Evolutionary conservation across 306 rosid genomes (phyloP).

Genomic region (Sicyos edulis): DNA sequence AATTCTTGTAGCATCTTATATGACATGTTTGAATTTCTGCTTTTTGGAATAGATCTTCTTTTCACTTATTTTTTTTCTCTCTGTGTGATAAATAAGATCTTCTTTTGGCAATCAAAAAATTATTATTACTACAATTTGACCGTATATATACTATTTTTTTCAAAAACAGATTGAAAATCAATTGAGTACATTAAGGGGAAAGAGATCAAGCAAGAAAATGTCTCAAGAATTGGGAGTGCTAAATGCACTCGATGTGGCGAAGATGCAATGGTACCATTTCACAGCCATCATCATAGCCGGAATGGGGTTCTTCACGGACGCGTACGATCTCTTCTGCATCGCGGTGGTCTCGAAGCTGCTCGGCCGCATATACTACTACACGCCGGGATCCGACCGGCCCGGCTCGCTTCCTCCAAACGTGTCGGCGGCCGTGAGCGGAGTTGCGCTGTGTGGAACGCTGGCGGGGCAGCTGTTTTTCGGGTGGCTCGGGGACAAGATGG

Average conservation of each 20-base stretch:
- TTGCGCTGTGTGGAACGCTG: constrained; percentile 67
- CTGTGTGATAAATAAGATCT: too few relatives aligned
- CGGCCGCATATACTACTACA: constrained; percentile 23
- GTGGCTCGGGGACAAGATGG: constrained; percentile 89
- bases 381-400: constrained; percentile 27
- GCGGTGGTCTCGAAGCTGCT: constrained; percentile 18
- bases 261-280: constrained; percentile 27
- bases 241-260: constrained; percentile 17
- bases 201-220: neutral
- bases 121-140: too few relatives aligned
- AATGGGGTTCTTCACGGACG: constrained; percentile 31
- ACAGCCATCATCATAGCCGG: constrained; percentile 28
- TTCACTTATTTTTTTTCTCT: too few relatives aligned
- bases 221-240: constrained; percentile 7
- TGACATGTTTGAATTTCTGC: too few relatives aligned
- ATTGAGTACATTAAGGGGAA: neutral
- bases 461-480: constrained; percentile 90
- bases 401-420: constrained; percentile 68
- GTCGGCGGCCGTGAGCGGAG: constrained; percentile 68
- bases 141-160: neutral
- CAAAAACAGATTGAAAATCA: neutral
- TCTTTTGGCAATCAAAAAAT: too few relatives aligned
- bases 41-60: too few relatives aligned
- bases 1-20: too few relatives aligned
- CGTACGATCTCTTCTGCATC: constrained; percentile 27